These are phyloP conservation scores for Potentilla sterilis DNA, from an alignment of 306 rosid genomes.

Conservation along the genomic window DNA sequence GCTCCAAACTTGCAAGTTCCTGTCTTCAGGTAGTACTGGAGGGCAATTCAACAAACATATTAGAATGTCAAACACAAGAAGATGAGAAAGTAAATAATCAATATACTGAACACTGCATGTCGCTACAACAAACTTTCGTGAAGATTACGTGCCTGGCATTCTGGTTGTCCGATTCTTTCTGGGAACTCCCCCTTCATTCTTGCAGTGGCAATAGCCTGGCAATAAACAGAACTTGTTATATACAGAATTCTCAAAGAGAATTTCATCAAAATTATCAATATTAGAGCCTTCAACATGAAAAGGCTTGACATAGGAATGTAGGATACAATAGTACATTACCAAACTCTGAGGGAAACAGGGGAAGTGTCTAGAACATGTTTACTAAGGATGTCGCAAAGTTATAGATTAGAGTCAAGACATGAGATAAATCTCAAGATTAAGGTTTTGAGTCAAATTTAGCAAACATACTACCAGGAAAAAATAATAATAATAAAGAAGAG, in stretches of 20 bases:
- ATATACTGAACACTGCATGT: background rate
- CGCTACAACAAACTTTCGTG: background rate
- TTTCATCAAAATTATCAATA: slow-evolving; percentile 4
- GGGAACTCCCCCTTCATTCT: slow-evolving; percentile 98
- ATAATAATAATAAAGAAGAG: background rate
- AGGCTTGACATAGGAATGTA: background rate
- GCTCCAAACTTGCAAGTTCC: slow-evolving; percentile 99
- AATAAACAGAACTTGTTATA: slow-evolving; percentile 18
- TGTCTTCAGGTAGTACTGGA: slow-evolving; percentile 89
- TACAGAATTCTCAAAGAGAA: background rate
- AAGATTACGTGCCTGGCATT: slow-evolving; percentile 88
- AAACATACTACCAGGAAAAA: background rate
- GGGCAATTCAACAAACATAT: slow-evolving; percentile 30
- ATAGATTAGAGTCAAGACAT: background rate
- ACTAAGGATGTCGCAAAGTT: background rate
- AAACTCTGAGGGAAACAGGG: background rate
- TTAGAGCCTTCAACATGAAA: background rate
- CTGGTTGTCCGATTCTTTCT: slow-evolving; percentile 93
- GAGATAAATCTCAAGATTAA: background rate
- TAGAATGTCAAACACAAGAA: background rate
- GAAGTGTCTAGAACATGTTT: background rate
- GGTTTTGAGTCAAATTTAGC: background rate
- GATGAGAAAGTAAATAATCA: background rate
- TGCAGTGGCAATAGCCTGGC: slow-evolving; percentile 94
- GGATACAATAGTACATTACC: background rate